A percentile compares a stretch with the other conserved stretches of the same genome.
phyloP scores from a whole-genome alignment of 2,329 filamentous ascomycete genomes.

The Pseudogymnoascus sp. region DNA sequence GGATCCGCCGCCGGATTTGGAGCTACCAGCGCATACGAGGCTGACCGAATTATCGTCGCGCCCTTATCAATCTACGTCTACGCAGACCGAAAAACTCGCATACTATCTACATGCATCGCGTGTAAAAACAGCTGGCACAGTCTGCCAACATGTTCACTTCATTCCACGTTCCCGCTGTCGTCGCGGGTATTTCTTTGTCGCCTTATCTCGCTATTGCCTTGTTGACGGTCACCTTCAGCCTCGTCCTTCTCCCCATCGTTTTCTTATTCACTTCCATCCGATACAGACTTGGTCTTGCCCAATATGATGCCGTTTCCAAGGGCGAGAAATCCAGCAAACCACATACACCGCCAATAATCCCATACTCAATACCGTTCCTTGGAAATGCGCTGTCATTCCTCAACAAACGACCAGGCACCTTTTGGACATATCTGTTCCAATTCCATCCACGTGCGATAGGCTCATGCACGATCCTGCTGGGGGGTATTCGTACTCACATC shows the following conservation, averaged over 20 bases:
- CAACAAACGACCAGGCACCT: neutral
- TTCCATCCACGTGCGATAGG: neutral
- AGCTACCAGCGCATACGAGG: neutral
- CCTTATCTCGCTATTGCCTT: neutral
- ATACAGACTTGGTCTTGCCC: neutral
- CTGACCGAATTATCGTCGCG: neutral
- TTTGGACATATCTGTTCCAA: neutral
- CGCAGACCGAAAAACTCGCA: neutral
- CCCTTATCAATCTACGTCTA: neutral
- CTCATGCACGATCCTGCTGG: neutral
- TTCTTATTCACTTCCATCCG: neutral
- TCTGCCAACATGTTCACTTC: neutral
- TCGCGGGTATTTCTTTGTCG: neutral
- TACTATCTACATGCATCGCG: neutral
- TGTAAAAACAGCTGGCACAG: neutral
- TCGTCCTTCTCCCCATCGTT: neutral
- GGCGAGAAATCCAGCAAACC: neutral
- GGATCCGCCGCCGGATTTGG: neutral
- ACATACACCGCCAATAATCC: neutral
- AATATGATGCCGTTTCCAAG: neutral
- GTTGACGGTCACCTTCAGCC: neutral
- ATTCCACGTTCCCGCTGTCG: neutral
- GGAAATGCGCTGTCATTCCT: slow-evolving; percentile 9
- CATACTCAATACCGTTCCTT: slow-evolving; percentile 3
- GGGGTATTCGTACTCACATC: neutral